phyloP scores from a whole-genome alignment of 257 asterid genomes.

The Fraxinus anomala region DNA sequence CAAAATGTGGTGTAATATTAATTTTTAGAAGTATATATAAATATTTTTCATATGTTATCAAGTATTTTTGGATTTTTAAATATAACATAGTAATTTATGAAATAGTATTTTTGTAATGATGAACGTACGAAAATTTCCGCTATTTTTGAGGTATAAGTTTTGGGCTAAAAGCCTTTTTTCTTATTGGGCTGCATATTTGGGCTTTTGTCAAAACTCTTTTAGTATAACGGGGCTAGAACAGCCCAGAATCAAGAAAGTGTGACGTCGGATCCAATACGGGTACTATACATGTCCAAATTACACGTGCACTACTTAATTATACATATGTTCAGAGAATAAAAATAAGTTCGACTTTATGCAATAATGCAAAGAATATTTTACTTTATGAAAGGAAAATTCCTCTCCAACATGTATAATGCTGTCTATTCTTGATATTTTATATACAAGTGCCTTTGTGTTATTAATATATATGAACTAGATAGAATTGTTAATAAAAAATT shows the following conservation, averaged over 20 bases:
- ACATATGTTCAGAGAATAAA: background rate
- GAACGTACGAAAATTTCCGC: too few relatives aligned
- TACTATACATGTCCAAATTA: background rate
- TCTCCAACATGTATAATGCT: background rate
- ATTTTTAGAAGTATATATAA: too few relatives aligned
- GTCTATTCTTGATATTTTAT: background rate
- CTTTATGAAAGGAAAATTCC: conserved; percentile 10
- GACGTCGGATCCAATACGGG: too few relatives aligned
- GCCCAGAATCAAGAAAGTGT: too few relatives aligned
- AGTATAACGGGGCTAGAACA: too few relatives aligned
- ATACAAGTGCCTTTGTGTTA: background rate
- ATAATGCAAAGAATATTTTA: conserved; percentile 8
- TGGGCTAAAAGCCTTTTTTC: background rate
- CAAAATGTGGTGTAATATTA: too few relatives aligned
- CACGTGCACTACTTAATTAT: background rate
- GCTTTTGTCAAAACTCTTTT: background rate
- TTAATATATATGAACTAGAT: background rate
- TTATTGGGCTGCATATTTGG: background rate
- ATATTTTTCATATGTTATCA: too few relatives aligned
- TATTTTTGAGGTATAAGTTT: background rate
- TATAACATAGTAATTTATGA: too few relatives aligned
- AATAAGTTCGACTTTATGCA: conserved; percentile 18
- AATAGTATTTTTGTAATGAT: too few relatives aligned
- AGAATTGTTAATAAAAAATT: background rate
- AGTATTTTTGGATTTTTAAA: too few relatives aligned